Conservation (phyloP, 257 asterid genomes). For the Gentiana dahurica region DNA sequence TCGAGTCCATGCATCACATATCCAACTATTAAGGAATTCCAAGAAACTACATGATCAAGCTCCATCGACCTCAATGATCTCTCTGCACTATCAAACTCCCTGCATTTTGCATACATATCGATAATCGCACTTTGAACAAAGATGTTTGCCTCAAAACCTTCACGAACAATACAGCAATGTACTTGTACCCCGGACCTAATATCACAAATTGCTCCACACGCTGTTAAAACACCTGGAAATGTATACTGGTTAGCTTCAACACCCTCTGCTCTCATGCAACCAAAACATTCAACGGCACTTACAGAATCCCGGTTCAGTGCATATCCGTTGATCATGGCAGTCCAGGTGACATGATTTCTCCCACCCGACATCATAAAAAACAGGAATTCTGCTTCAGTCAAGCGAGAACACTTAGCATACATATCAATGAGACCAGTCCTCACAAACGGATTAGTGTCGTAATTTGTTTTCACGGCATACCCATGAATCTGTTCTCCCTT, state of each 20-base stretch:
- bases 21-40: slow-evolving; percentile 75
- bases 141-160: slow-evolving; percentile 62
- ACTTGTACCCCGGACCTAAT: slow-evolving; percentile 50
- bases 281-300: slow-evolving; percentile 45
- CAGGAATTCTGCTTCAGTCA: slow-evolving; percentile 50
- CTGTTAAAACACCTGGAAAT: slow-evolving; percentile 56
- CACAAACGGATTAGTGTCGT: slow-evolving; percentile 46
- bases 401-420: slow-evolving; percentile 46
- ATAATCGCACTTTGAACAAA: slow-evolving; percentile 71
- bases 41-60: slow-evolving; percentile 47
- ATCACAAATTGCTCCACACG: slow-evolving; percentile 43
- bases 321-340: slow-evolving; percentile 76
- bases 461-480: slow-evolving; percentile 40
- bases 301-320: slow-evolving; percentile 42
- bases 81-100: slow-evolving; percentile 50
- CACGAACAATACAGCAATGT: slow-evolving; percentile 49
- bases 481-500: slow-evolving; percentile 63
- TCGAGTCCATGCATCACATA: slow-evolving; percentile 40
- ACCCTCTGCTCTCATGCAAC: slow-evolving; percentile 50
- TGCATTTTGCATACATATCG: slow-evolving; percentile 76
- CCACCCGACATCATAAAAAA: slow-evolving; percentile 39
- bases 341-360: slow-evolving; percentile 89
- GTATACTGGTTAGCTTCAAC: slow-evolving; percentile 71
- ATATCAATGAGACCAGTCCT: slow-evolving; percentile 75
- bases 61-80: slow-evolving; percentile 39